phyloP scores from a whole-genome alignment of 495 filamentous ascomycete genomes.

The Neurospora sp. region DNA sequence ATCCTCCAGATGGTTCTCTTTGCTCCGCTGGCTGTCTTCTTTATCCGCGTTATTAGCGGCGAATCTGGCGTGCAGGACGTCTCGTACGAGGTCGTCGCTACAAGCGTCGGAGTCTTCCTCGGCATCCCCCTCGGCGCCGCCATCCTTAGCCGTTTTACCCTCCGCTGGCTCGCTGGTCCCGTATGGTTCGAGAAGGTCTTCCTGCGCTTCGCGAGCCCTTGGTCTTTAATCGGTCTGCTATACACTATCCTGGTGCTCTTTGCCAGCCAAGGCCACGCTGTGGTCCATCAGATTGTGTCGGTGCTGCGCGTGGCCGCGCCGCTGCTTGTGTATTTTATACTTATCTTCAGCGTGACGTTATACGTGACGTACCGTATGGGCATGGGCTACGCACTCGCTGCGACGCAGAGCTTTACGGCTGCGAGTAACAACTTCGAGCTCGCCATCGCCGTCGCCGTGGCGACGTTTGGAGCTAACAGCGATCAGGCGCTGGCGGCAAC shows the following conservation, averaged over 20 bases:
- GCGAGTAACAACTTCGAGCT: constrained; percentile 95
- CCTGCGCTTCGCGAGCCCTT: constrained; percentile 57
- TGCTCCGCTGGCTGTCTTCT: constrained; percentile 70
- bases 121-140: constrained; percentile 78
- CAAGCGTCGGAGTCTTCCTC: constrained; percentile 72
- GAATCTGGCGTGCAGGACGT: constrained; percentile 27
- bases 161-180: constrained; percentile 44
- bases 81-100: constrained; percentile 63
- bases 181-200: constrained; percentile 61
- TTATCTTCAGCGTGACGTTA: constrained; percentile 66
- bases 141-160: constrained; percentile 56
- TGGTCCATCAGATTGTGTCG: constrained; percentile 75
- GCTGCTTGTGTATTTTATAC: constrained; percentile 65
- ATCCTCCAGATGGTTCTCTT: constrained; percentile 80
- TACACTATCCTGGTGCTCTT: constrained; percentile 84
- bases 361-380: constrained; percentile 46
- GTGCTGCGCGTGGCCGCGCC: constrained; percentile 74
- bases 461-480: constrained; percentile 68
- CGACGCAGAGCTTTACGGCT: constrained; percentile 86
- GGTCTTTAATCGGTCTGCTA: constrained; percentile 72
- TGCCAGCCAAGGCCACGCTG: constrained; percentile 66
- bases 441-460: constrained; percentile 85
- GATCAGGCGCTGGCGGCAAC: constrained; percentile 85
- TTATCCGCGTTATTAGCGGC: constrained; percentile 58
- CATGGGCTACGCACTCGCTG: constrained; percentile 61